These are phyloP conservation scores for Fusarium ramigenum DNA, from an alignment of 2,329 filamentous ascomycete species.

Conservation along the genomic window DNA sequence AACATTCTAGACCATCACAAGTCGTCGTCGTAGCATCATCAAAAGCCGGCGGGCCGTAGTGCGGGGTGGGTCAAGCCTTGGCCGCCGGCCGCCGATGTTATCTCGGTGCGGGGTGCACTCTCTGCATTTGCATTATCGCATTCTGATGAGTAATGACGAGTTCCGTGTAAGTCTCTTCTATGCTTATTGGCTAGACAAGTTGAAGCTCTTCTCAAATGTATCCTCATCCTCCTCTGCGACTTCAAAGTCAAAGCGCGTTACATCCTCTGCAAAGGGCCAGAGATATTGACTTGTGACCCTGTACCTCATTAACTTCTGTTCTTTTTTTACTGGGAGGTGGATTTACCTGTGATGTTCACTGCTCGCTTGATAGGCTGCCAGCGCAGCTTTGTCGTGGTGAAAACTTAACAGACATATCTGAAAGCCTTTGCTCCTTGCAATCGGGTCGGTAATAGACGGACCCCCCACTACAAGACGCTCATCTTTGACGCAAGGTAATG, in stretches of 20 bases:
- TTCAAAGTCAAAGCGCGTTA: slow-evolving; percentile 65
- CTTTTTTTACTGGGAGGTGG: fast-evolving
- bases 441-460: slow-evolving; percentile 61
- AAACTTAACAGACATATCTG: slow-evolving; percentile 62
- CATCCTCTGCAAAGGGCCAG: slow-evolving; percentile 62
- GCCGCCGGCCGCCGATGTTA: slow-evolving; percentile 17
- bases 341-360: slow-evolving; percentile 59
- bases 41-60: slow-evolving; percentile 12
- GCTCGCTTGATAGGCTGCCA: slow-evolving; percentile 62
- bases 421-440: slow-evolving; percentile 62
- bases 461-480: slow-evolving; percentile 61
- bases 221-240: slow-evolving; percentile 53
- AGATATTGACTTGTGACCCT: slow-evolving; percentile 62
- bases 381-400: slow-evolving; percentile 55
- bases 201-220: slow-evolving; percentile 31
- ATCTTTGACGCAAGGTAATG: slow-evolving; percentile 57
- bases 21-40: neutral
- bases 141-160: neutral
- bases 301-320: neutral
- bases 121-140: neutral
- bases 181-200: neutral
- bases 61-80: slow-evolving; percentile 4
- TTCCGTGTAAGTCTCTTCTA: neutral
- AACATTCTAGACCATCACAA: neutral
- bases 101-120: slow-evolving; percentile 1